Evolutionary conservation across 2,329 filamentous ascomycete species (phyloP), one percentile per base, ranked within the genome.

Genomic region (Xylariomycetidae sp.): DNA sequence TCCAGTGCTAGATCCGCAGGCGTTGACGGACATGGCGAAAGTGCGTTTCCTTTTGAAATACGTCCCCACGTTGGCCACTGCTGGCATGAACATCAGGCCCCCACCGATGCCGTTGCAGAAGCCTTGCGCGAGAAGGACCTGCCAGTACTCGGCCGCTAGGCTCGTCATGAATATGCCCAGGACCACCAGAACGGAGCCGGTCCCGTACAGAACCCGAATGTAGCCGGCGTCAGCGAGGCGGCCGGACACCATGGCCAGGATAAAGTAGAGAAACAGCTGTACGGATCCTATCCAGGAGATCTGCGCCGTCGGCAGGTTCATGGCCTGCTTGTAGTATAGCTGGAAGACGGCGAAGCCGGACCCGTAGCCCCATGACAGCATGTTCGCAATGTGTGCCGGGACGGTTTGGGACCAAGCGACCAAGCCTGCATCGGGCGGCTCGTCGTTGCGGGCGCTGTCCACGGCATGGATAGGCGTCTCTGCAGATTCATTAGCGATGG

Each of bases 1-100:
- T 1, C 81, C 81, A 0, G 72, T 69, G 2, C 74, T 71, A 10
- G 75, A 77, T 2, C 82, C 82, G 1, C 70, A 71, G 0, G 78
- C 73, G 20, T 72, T 67, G 4, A 82, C 61, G 0, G 75, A 72
- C 27, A 85, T 61, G 0, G 79, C 80, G 4, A 80, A 59, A 1
- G 71, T 67, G 9, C 75, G 65, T 29, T 69, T 72, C 37, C 61
- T 67, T 31, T 62, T 59, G 50, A 84, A 85, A 42, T 80, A 81
- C 5, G 64, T 2, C 34, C 34, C 4, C 8, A 23, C 20, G 20
- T 23, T 23, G 20, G 20, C 20, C 10, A 30, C 19, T 5, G 27
- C 27, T 16, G 33, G 33, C 33, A 34, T 34, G 17, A 22, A 34
- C 18, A 30, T 34, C 26, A 34, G 18, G 19, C 33, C 33, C 46